Evolutionary conservation across 192 early-diverging fungal genomes (phyloP), one percentile per base, ranked within the genome.

Genomic region (Chytriomyces sp.): DNA sequence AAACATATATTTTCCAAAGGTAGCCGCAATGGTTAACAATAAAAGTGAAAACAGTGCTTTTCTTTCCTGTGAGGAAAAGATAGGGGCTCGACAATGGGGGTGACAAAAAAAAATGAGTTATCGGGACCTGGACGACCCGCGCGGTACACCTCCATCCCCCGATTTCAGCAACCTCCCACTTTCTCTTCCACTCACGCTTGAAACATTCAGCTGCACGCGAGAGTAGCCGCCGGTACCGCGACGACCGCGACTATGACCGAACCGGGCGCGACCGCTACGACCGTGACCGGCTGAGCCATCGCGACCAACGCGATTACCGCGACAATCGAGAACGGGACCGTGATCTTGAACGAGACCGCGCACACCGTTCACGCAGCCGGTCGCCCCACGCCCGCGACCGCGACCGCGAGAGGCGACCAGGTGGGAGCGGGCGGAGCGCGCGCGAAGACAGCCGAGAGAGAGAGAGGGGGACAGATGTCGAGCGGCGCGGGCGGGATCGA

Each of bases 71-170:
- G n/a, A n/a, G n/a, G n/a, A n/a, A n/a, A n/a, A n/a, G n/a, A n/a
- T n/a, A n/a, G n/a, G n/a, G n/a, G n/a, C n/a, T n/a, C n/a, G n/a
- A n/a, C n/a, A n/a, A n/a, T n/a, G n/a, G n/a, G n/a, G n/a, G n/a
- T n/a, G n/a, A 49, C n/a, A 49, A 49, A 49, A n/a, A 49, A 12
- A n/a, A 12, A 61, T 61, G 59, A 32, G 26, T 34, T 61, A 61
- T 25, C 32, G 37, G 8, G 59, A 61, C 22, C 22, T 61, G 26
- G 59, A 61, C 32, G 59, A 61, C 37, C 59, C 59, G 37, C 30
- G 59, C 5, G 54, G 8, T 17, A 56, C 22, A 56, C 22, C 7
- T 25, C 10, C 41, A 12, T 44, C 10, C 19, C 41, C 41, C 8
- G 7, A 12, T 8, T n/a, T 44, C 8, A 44, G n/a, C 19, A 44